Evolutionary conservation across 2,329 filamentous ascomycete species (phyloP), one percentile per base, ranked within the genome.

Genomic region (Fusarium temperatum): DNA sequence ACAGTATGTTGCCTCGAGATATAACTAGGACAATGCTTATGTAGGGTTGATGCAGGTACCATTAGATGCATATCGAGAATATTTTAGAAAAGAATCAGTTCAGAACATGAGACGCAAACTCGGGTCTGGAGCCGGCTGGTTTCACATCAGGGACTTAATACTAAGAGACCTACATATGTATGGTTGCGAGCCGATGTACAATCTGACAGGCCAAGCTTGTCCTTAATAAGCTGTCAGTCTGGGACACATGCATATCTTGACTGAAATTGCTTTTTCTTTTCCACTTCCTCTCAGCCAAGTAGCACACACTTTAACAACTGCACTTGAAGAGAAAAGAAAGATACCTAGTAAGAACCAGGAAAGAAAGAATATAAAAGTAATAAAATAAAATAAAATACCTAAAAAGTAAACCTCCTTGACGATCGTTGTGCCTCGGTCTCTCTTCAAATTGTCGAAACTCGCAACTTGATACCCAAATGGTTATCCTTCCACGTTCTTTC

Each of bases 401-500:
- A 32, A 35, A 51, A 50, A 28, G 30, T 15, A n/a, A 36, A 22
- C n/a, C 39, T 70, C 51, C 15, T 47, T 53, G 30, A 41, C 36
- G 18, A 58, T 39, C 9, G 20, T n/a, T 62, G 24, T 57, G 47
- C 47, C 51, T 30, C 58, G 47, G 42, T 62, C 45, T 44, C 41
- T 38, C 32, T 64, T 70, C 26, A 32, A 59, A 35, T 47, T 63
- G 36, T 51, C 42, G 42, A 75, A 70, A 66, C 66, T 77, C 74
- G 74, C 63, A 77, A 77, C 62, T 68, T 62, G 64, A 51, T 71
- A 69, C 68, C 66, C 57, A 67, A 70, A 75, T 63, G 59, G 63
- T 58, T 63, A 50, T 32, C 41, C 41, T 48, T 62, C 55, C 67
- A 64, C 57, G 14, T 38, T 45, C 28, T 72, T 53, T 17, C 30